Evolutionary conservation across 225 moss, liverwort and hornwort genomes (phyloP).

Genomic region (Ulota crispa): DNA sequence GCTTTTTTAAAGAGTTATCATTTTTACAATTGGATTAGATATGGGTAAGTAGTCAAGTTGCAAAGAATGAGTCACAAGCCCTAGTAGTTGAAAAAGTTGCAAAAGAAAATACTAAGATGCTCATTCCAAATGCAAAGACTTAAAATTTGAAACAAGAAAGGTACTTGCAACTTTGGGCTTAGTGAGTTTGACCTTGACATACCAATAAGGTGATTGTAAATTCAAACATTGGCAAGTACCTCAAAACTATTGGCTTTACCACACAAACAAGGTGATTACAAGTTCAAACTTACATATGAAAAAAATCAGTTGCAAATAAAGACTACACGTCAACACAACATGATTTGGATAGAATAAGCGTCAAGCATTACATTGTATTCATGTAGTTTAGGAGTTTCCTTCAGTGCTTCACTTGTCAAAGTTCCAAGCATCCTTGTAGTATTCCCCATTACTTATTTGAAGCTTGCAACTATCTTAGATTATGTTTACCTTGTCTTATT

Average conservation of each 20-base stretch:
- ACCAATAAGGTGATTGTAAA: too few relatives aligned
- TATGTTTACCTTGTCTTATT: background rate
- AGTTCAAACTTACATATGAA: too few relatives aligned
- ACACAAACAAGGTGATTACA: too few relatives aligned
- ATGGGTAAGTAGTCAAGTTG: fast-evolving
- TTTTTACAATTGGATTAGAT: fast-evolving
- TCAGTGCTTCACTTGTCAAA: background rate
- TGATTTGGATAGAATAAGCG: too few relatives aligned
- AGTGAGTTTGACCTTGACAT: too few relatives aligned
- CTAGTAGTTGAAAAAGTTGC: background rate
- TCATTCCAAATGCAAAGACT: background rate
- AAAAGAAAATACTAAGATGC: background rate
- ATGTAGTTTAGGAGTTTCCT: background rate
- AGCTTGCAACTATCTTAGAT: background rate
- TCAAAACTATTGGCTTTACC: too few relatives aligned
- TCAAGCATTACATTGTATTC: too few relatives aligned
- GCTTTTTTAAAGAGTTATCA: fast-evolving
- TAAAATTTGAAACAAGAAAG: fast-evolving
- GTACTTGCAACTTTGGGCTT: too few relatives aligned
- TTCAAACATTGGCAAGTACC: too few relatives aligned
- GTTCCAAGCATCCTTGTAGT: background rate
- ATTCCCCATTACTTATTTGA: background rate
- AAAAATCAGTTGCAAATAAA: too few relatives aligned
- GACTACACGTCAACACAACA: too few relatives aligned
- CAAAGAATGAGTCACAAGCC: background rate